Evolutionary conservation across 257 asterid species (phyloP), one percentile per base, ranked within the genome.

Genomic region (Solanum bulbocastanum): DNA sequence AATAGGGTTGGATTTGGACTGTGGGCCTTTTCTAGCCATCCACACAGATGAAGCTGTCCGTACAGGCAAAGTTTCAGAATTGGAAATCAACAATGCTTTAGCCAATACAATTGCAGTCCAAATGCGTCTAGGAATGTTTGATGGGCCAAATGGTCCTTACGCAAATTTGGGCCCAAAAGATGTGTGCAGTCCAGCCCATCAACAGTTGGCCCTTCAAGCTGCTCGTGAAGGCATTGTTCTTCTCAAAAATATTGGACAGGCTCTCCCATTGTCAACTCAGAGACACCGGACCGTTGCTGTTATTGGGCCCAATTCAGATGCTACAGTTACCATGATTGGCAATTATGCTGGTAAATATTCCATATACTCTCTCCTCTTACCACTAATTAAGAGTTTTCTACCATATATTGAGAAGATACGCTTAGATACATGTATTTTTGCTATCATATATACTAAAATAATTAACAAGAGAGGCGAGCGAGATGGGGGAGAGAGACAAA

Each of bases 171-270:
- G 99, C 87, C 98, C 97, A 16, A 90, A n/a, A 25, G 98, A 95
- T 23, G 98, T 97, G 11, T 97, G 99, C 83, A 90, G 93, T 1
- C 89, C 93, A 5, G 94, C 98, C 90, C 98, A 97, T 91, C 90
- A 94, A 72, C 92, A 96, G 5, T 72, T 97, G 83, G 96, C 98
- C 72, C 96, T 96, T 2, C 95, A 97, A 90, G 98, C 99, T 5
- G 99, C 99, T 88, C 97, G 93, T 11, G 98, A 97, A 94, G 98
- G 98, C 23, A 93, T 96, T 0, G 99, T 97, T 58, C 91, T 96
- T 39, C 93, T 97, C 5, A 94, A 92, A 83, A 97, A 96, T 25
- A 92, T 91, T 5, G 93, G 96, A 27, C 90, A 94, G 65, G 88
- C 96, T 8, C 83, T 97, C 1, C 99, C 99, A 1, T 66, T 97